Base-by-base conservation (phyloP, 768 basidiomycete species). In the Tylopilus subfusipes region DNA sequence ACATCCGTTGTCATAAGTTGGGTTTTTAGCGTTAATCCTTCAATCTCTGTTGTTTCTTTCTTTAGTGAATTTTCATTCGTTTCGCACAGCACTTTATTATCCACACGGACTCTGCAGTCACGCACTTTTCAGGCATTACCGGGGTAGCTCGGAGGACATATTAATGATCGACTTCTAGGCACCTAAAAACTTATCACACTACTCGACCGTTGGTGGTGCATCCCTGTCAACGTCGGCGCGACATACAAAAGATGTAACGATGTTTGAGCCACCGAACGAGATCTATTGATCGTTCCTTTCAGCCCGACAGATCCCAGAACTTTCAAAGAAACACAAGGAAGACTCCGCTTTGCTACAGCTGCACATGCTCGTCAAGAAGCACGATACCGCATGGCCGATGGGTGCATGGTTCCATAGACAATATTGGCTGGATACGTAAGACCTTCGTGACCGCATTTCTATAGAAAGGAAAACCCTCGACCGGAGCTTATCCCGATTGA, bases 21-120 rank as follows among this genome's bases (percentile, higher is more conserved):
- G 53, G 60, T 53, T 38, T 42, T 50, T 62, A 64, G 59, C 65
- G 65, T 63, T 49, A 30, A 52, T 60, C 53, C 48, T 49, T 56
- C 61, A 68, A 43, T 60, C 52, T 50, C 45, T 58, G 47, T 42
- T 56, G 42, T 50, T 56, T 47, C 57, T 45, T 53, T 57, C 55
- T 48, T 42, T 42, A 58, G 57, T 44, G 44, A 62, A 63, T 53
- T 44, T 57, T 36, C 53, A 62, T 53, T 49, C 34, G 30, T 48
- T 53, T 47, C 54, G 42, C 48, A 55, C 44, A 43, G 24, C 42
- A 25, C 33, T 54, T 49, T 36, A 21, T 38, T n/a, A 18, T 53
- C 18, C 39, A 40, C 10, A 21, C 21, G 38, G 10, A 19, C 14
- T 18, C 27, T 27, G 10, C 18, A 10, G 4, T 36, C 16, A 45